Conservation (phyloP, 179 eudicot genomes). For the Monotropa hypopitys region DNA sequence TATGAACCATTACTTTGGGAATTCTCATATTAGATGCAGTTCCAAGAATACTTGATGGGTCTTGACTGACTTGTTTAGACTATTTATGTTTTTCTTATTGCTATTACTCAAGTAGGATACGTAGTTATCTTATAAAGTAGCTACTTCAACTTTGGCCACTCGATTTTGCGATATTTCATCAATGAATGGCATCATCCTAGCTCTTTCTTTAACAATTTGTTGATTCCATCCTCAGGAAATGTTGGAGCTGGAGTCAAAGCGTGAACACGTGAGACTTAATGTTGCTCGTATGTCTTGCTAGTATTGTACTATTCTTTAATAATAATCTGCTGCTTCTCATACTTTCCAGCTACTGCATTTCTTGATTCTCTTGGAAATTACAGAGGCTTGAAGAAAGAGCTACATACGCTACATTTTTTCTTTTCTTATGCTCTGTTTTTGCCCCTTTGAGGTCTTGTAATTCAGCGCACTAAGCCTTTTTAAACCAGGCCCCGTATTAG, state of each 20-base stretch:
- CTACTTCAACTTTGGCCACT: not conserved
- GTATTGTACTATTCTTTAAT: not conserved
- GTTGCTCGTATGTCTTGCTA: conserved; percentile 59
- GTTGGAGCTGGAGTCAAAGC: conserved; percentile 78
- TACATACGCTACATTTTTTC: too few relatives aligned
- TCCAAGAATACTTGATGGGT: not conserved
- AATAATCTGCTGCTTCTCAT: not conserved
- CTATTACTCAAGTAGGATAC: not conserved
- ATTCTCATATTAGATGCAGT: not conserved
- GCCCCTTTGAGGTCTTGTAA: too few relatives aligned
- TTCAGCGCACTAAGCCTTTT: too few relatives aligned
- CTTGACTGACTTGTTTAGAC: not conserved
- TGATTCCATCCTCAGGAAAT: conserved; percentile 49
- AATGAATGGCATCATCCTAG: not conserved
- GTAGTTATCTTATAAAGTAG: not conserved
- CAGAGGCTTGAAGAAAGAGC: too few relatives aligned
- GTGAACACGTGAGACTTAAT: conserved; percentile 62
- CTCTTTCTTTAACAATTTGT: not conserved
- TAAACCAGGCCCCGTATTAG: too few relatives aligned
- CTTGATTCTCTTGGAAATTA: too few relatives aligned
- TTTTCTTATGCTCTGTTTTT: too few relatives aligned
- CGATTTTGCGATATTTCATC: not conserved
- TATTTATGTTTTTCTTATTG: not conserved
- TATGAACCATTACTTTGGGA: not conserved
- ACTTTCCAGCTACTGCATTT: not conserved